These are phyloP conservation scores for Cladophialophora bantiana DNA, from an alignment of 2,329 filamentous ascomycete genomes.

Conservation along the genomic window DNA sequence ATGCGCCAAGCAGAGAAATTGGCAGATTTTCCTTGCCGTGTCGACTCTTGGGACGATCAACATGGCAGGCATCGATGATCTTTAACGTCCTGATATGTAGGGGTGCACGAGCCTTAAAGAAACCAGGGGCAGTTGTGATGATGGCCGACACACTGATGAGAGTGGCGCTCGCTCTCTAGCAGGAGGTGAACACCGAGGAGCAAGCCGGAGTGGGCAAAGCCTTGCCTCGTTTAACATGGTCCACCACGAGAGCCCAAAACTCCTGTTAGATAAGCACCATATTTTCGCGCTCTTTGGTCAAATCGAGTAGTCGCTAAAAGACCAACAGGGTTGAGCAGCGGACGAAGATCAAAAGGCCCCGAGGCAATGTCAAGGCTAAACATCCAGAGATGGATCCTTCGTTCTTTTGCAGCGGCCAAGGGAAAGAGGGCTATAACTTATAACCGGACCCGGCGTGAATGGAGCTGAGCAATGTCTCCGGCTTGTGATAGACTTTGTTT, in stretches of 20 bases:
- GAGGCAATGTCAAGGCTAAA: not conserved
- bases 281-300: not conserved
- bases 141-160: not conserved
- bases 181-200: not conserved
- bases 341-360: not conserved
- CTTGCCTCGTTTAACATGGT: not conserved
- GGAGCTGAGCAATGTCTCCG: not conserved
- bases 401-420: not conserved
- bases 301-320: not conserved
- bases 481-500: not conserved
- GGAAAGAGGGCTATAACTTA: not conserved
- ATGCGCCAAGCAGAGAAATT: not conserved
- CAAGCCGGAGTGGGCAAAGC: not conserved
- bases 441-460: not conserved
- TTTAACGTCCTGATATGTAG: slow-evolving; percentile 3
- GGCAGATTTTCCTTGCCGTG: not conserved
- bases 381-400: slow-evolving; percentile 1
- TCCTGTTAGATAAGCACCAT: not conserved
- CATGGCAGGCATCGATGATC: not conserved
- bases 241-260: slow-evolving; percentile 1
- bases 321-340: not conserved
- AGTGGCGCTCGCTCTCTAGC: not conserved
- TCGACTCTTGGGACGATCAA: not conserved
- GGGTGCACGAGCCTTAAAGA: not conserved
- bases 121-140: not conserved